Conservation (phyloP, 768 basidiomycete genomes). For the Scleroderma citrinum region DNA sequence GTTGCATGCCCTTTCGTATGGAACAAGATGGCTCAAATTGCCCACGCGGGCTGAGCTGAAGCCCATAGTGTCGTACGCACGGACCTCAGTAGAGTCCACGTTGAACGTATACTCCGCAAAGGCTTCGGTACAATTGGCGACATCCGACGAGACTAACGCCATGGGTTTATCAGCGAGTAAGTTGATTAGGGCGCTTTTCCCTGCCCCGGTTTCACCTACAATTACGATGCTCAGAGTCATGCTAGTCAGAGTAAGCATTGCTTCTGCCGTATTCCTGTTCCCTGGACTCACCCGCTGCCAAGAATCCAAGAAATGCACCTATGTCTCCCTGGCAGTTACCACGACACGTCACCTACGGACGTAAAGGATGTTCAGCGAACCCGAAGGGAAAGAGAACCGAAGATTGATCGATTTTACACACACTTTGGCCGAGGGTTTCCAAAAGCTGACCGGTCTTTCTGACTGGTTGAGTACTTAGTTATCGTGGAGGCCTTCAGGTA, state of each 20-base stretch:
- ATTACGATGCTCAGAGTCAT: slow-evolving; percentile 2
- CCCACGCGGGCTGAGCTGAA: slow-evolving; percentile 10
- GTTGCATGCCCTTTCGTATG: slow-evolving; percentile 12
- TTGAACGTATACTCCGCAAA: slow-evolving; percentile 4
- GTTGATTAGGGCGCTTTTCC: slow-evolving; percentile 33
- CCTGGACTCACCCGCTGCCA: neutral
- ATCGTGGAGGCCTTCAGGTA: no score
- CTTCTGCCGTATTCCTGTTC: neutral
- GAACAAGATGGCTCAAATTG: neutral
- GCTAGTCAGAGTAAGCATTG: neutral
- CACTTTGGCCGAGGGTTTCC: no score
- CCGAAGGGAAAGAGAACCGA: no score
- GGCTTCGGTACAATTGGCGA: slow-evolving; percentile 25
- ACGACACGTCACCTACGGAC: neutral
- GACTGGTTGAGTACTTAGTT: no score
- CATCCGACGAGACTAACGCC: slow-evolving; percentile 19
- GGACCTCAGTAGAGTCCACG: slow-evolving; percentile 2
- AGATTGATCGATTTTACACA: no score
- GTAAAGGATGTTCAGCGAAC: no score
- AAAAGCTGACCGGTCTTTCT: no score
- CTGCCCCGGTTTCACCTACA: slow-evolving; percentile 8
- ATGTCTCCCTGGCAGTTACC: neutral
- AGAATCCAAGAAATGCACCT: neutral
- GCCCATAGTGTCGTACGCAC: slow-evolving; percentile 10
- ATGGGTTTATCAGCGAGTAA: slow-evolving; percentile 18